Evolutionary conservation across 306 rosid genomes (phyloP).

Genomic region (Fragaria ananassa): DNA sequence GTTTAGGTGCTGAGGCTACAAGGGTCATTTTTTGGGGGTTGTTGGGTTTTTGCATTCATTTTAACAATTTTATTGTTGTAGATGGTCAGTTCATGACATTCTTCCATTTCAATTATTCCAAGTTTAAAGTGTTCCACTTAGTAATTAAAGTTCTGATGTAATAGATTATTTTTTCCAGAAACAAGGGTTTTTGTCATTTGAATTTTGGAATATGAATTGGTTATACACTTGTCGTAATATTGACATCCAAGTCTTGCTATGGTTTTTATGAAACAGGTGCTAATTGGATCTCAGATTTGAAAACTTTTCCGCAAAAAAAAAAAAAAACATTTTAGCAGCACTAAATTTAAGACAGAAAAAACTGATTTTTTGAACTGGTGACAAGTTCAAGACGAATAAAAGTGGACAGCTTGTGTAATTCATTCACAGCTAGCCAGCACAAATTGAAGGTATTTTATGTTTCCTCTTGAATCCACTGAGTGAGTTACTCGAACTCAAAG

Average conservation of each 20-base stretch:
- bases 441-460: constrained; percentile 6
- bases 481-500: constrained; percentile 22
- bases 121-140: neutral
- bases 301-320: neutral
- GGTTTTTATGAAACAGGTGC: constrained; percentile 27
- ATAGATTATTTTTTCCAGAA: neutral
- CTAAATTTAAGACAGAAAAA: constrained; percentile 12
- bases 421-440: constrained; percentile 14
- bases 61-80: neutral
- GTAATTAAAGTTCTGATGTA: neutral
- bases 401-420: constrained; percentile 2
- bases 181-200: neutral
- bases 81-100: neutral
- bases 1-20: neutral
- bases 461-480: constrained; percentile 11
- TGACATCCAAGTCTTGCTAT: neutral
- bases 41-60: neutral
- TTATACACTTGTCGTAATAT: neutral
- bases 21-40: neutral
- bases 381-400: neutral
- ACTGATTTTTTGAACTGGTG: neutral
- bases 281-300: constrained; percentile 7
- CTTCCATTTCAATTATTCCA: neutral
- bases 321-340: constrained; percentile 9
- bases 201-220: neutral